Base-by-base conservation (phyloP, 768 basidiomycete genomes). In the Rhodotorula sphaerocarpa region DNA sequence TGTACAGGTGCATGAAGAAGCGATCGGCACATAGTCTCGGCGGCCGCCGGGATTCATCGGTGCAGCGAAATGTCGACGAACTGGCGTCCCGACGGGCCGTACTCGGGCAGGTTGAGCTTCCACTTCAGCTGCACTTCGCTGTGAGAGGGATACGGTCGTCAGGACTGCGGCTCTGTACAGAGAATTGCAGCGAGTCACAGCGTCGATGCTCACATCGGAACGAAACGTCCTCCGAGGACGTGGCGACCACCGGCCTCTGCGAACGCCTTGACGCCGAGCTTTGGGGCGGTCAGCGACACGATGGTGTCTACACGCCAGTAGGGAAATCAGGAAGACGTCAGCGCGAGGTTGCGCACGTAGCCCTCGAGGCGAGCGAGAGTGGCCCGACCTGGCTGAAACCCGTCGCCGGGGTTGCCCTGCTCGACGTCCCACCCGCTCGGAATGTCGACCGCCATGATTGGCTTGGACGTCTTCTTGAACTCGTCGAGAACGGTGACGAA, bases 381-480 rank as follows among this genome's bases (percentile, higher is more conserved):
- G 7, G 95, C 76, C 11, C 88, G 86, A 57, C 87, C 82, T 0
- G 93, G 87, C 10, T 57, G 55, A 41, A 72, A 68, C 31, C 58
- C 64, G 3, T 28, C 59, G 54, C 52, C 36, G n/a, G 51, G 21
- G 14, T 74, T 72, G 7, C 76, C 75, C n/a, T 72, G 36, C 70
- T 92, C 88, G 28, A 97, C 90, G 71, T 91, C 84, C 95, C 95
- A 99, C 12, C 92, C 95, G 2, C 87, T 89, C 0, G 95, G 95
- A 51, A 99, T 90, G 75, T 99, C 95, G 5, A 99, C 86, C 3
- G 87, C 89, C 31, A 99, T 82, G 71, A 96, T 87, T 1, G 95
- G 92, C 20, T 88, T 78, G 21, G 79, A 72, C 3, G 78, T 12
- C 42, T 59, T 50, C 39, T 66, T 59, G 57, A 73, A 61, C 31